Percentiles rank a stretch among this genome's conserved stretches.
phyloP scores from a whole-genome alignment of 495 filamentous ascomycete species.

The Cercophora samala region DNA sequence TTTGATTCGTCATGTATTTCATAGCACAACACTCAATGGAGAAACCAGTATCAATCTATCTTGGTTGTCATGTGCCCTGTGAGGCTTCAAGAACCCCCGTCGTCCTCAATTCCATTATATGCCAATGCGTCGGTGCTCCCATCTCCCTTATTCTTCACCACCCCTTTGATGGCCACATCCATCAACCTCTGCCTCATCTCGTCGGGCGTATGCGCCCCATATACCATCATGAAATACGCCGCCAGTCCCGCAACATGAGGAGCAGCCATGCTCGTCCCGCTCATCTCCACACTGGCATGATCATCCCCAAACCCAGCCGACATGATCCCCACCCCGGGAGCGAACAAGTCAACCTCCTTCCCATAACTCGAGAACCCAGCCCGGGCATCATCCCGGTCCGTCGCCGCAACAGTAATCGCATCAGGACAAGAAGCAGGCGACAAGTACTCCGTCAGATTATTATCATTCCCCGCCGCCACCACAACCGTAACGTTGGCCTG shows the following conservation, averaged over 20 bases:
- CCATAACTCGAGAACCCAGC: conserved; percentile 61
- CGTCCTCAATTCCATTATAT: neutral
- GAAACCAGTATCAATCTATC: too few species aligned
- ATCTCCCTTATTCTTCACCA: conserved; percentile 26
- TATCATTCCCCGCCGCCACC: conserved; percentile 53
- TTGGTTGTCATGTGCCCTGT: too few species aligned
- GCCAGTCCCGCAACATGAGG: conserved; percentile 51
- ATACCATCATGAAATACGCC: conserved; percentile 41
- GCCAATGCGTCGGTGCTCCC: conserved; percentile 4
- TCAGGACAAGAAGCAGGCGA: conserved; percentile 54
- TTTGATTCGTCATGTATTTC: too few species aligned
- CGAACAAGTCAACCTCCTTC: conserved; percentile 55
- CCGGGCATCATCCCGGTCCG: conserved; percentile 42
- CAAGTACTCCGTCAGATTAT: conserved; percentile 33
- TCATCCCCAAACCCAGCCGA: conserved; percentile 25
- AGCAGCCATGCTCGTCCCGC: conserved; percentile 49
- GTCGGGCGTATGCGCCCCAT: conserved; percentile 4
- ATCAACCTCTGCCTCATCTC: conserved; percentile 35
- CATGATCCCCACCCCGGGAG: conserved; percentile 51
- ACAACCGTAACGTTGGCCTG: conserved; percentile 46
- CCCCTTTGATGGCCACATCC: conserved; percentile 27
- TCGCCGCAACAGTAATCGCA: conserved; percentile 57
- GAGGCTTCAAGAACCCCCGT: neutral
- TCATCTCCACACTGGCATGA: conserved; percentile 37
- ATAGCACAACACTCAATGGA: too few species aligned